Conservation (phyloP, 768 basidiomycete species). For the Hygrophorus pudorinus region DNA sequence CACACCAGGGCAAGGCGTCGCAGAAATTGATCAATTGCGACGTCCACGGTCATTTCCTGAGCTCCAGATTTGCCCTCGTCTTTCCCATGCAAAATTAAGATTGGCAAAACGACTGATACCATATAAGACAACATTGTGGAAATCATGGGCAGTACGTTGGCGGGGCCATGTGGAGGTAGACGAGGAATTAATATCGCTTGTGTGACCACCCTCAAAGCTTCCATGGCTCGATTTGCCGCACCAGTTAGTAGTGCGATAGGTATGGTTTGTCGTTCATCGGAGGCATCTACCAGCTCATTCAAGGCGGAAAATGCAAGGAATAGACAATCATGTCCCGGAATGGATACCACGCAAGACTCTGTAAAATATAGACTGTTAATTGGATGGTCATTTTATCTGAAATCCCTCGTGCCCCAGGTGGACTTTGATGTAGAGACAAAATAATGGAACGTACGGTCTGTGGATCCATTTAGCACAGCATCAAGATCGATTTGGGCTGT, state of each 20-base stretch:
- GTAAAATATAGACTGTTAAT: no score
- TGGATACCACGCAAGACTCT: no score
- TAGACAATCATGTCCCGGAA: no score
- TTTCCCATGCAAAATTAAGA: constrained; percentile 7
- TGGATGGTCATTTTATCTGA: no score
- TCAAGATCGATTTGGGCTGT: background rate
- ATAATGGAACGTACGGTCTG: no score
- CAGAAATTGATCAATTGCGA: no score
- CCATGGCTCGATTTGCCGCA: constrained; percentile 20
- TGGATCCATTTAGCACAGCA: no score
- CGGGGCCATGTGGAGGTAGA: background rate
- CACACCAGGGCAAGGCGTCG: constrained; percentile 4
- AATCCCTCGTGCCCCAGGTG: no score
- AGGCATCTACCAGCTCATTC: background rate
- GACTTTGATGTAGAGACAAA: no score
- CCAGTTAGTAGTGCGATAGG: constrained; percentile 15
- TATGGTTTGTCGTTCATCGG: background rate
- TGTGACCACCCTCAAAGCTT: constrained; percentile 15
- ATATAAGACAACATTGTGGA: constrained; percentile 11
- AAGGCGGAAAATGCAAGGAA: no score
- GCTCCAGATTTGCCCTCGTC: background rate
- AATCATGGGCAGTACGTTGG: constrained; percentile 16
- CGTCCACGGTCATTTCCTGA: background rate
- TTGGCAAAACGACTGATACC: constrained; percentile 11
- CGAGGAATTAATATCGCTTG: constrained; percentile 7